Percentiles rank a stretch among this genome's conserved stretches.
These are phyloP conservation scores for Boechera retrofracta DNA, from an alignment of 345 rosid genomes.

Conservation along the genomic window DNA sequence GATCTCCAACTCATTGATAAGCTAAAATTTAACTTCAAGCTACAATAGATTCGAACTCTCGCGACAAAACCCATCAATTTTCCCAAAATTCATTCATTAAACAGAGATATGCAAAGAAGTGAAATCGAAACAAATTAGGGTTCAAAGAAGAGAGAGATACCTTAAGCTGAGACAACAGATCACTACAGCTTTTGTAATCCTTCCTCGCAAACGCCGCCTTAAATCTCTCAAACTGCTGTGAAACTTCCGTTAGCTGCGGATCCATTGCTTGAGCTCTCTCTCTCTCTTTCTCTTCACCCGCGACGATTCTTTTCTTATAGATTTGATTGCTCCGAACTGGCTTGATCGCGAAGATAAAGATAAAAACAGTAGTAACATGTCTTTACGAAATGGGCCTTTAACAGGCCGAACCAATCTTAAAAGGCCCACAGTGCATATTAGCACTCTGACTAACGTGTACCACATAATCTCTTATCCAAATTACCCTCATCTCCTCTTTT, in stretches of 20 bases:
- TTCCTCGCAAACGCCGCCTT: slow-evolving; percentile 80
- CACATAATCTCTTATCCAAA: slow-evolving; percentile 45
- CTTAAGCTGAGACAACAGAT: slow-evolving; percentile 83
- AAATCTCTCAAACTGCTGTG: slow-evolving; percentile 85
- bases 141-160: slow-evolving; percentile 45
- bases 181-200: slow-evolving; percentile 60
- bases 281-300: slow-evolving; percentile 16
- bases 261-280: slow-evolving; percentile 59
- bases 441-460: slow-evolving; percentile 32
- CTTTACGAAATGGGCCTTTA: slow-evolving; percentile 19
- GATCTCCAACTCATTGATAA: slow-evolving; percentile 4
- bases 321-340: slow-evolving; percentile 37
- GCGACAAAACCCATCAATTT: not conserved
- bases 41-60: slow-evolving; percentile 12
- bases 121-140: slow-evolving; percentile 47
- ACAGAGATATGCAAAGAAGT: not conserved
- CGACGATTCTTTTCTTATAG: slow-evolving; percentile 21
- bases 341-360: slow-evolving; percentile 52
- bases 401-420: slow-evolving; percentile 2
- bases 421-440: slow-evolving; percentile 29
- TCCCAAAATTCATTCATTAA: not conserved
- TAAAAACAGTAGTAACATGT: not conserved
- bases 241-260: slow-evolving; percentile 78
- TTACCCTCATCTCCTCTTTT: not conserved
- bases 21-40: slow-evolving; percentile 1